Conservation (phyloP, 352 stramenopile species). For the Peronospora farinosa region DNA sequence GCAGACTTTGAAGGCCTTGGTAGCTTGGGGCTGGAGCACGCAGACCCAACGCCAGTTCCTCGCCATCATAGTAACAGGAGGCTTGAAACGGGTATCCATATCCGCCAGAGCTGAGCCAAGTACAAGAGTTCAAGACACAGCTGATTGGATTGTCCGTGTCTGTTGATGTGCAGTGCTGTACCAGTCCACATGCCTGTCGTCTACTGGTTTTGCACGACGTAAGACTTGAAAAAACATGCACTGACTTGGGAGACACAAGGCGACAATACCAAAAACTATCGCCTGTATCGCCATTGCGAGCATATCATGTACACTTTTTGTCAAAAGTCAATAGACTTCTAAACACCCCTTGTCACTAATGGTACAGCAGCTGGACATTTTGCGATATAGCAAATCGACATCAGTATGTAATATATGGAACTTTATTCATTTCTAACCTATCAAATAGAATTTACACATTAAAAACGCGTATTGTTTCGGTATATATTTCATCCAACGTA, state of each 20-base stretch:
- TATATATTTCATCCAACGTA: neutral
- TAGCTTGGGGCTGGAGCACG: slow-evolving; percentile 68
- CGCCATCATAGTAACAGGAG: slow-evolving; percentile 38
- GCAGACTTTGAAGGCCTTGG: slow-evolving; percentile 45
- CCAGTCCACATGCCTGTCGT: slow-evolving; percentile 9
- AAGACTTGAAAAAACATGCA: neutral
- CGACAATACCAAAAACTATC: slow-evolving; percentile 1
- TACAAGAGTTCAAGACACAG: neutral
- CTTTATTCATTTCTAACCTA: no score
- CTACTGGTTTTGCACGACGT: slow-evolving; percentile 10
- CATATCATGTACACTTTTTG: no score
- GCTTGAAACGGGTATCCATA: slow-evolving; percentile 81
- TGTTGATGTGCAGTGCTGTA: slow-evolving; percentile 10
- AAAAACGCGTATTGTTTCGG: no score
- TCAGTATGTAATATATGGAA: no score
- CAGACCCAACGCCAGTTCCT: slow-evolving; percentile 38
- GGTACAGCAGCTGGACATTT: no score
- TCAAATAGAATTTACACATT: no score
- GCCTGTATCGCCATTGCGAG: no score
- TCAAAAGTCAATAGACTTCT: no score
- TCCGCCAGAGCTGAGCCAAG: slow-evolving; percentile 51
- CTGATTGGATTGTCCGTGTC: slow-evolving; percentile 10
- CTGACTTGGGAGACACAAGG: slow-evolving; percentile 4
- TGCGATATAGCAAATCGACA: no score
- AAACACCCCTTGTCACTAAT: no score